Conservation (phyloP, 169 alveolate genomes). For the Eimeria maxima region DNA sequence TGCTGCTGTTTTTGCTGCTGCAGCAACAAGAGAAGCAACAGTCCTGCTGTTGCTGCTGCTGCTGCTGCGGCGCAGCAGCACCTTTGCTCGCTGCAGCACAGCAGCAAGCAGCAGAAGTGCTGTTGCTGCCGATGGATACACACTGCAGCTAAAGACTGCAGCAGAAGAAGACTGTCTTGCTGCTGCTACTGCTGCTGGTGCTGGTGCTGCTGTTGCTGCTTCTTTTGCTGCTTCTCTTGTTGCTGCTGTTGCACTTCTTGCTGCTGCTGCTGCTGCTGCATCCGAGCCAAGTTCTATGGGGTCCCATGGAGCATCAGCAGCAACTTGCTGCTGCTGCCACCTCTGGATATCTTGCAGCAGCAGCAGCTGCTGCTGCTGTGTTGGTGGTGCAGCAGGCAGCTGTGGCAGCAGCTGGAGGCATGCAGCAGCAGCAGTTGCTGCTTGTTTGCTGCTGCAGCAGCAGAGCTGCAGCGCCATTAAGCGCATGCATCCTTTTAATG, state of each 20-base stretch:
- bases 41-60: slow-evolving; percentile 45
- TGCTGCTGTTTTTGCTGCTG: slow-evolving; percentile 33
- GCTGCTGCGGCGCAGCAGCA: slow-evolving; percentile 37
- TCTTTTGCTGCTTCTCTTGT: too few species aligned
- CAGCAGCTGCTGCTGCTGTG: slow-evolving; percentile 18
- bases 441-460: neutral
- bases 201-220: slow-evolving; percentile 8
- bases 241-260: too few species aligned
- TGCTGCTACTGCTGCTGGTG: neutral
- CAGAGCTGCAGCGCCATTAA: neutral
- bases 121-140: neutral
- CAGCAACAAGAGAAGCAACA: neutral
- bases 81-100: slow-evolving; percentile 4
- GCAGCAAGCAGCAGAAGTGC: slow-evolving; percentile 25
- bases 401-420: neutral
- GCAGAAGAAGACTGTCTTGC: neutral
- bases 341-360: too few species aligned
- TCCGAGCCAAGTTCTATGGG: neutral
- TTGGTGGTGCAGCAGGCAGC: slow-evolving; percentile 3
- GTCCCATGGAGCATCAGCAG: neutral
- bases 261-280: neutral
- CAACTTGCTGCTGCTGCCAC: too few species aligned
- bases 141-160: neutral
- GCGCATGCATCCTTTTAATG: too few species aligned
- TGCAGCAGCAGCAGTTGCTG: too few species aligned